These are phyloP conservation scores for Cyberlindnera xishuangbannaensis DNA, from an alignment of 805 yeast species.

Conservation along the genomic window DNA sequence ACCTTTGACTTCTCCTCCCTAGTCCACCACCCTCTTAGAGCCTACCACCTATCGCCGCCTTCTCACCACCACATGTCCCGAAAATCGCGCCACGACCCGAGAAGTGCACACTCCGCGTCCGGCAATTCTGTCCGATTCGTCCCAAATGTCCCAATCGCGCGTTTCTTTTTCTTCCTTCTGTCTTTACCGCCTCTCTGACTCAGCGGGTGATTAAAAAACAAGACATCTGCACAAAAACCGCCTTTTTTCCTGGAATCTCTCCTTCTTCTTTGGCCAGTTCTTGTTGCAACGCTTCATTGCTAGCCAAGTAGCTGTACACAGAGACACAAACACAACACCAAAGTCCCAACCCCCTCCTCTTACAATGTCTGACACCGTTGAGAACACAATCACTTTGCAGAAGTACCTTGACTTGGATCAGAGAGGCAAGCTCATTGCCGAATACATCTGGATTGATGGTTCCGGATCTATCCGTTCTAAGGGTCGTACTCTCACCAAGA, in stretches of 20 bases:
- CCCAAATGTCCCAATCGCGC: too few species aligned
- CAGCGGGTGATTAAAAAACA: constrained; percentile 9
- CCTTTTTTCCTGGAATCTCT: constrained; percentile 1
- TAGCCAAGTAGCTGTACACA: too few species aligned
- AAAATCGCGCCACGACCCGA: too few species aligned
- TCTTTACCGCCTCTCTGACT: too few species aligned
- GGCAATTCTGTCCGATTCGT: too few species aligned
- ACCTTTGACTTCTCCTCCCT: too few species aligned
- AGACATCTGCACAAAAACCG: constrained; percentile 9
- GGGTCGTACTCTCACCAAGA: constrained; percentile 76
- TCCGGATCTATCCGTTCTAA: constrained; percentile 88
- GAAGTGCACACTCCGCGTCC: too few species aligned
- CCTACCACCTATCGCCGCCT: too few species aligned
- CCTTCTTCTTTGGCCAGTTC: constrained; percentile 2
- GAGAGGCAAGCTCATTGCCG: constrained; percentile 84
- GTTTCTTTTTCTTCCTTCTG: constrained; percentile 3
- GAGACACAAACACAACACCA: constrained; percentile 4
- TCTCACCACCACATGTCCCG: too few species aligned
- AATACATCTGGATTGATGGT: constrained; percentile 97
- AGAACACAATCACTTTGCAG: constrained; percentile 72
- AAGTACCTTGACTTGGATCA: constrained; percentile 84
- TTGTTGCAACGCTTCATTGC: too few species aligned
- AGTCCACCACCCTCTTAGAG: too few species aligned
- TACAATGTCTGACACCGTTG: constrained; percentile 39
- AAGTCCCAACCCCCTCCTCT: too few species aligned